These are phyloP conservation scores for Hyphopichia homilentoma DNA, from an alignment of 805 yeast species.

Conservation along the genomic window DNA sequence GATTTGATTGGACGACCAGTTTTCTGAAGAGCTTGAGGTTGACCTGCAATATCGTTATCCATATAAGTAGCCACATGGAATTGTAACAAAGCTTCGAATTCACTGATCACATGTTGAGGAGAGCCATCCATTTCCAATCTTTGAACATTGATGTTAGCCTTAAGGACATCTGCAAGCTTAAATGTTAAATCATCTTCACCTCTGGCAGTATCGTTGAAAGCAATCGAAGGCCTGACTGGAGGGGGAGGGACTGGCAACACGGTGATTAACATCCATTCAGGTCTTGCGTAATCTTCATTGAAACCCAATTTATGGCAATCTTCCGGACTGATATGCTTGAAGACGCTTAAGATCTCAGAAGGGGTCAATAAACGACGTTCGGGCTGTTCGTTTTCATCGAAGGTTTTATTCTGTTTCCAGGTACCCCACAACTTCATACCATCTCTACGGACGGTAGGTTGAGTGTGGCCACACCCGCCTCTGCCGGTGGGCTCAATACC, in stretches of 20 bases:
- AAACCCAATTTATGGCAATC: slow-evolving; percentile 84
- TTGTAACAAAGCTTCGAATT: slow-evolving; percentile 91
- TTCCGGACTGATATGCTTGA: slow-evolving; percentile 82
- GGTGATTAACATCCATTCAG: slow-evolving; percentile 96
- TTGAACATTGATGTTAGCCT: slow-evolving; percentile 97
- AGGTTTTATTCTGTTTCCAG: slow-evolving; percentile 87
- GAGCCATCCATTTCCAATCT: slow-evolving; percentile 98
- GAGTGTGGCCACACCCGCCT: slow-evolving; percentile 98
- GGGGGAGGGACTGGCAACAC: slow-evolving; percentile 99
- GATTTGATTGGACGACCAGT: slow-evolving; percentile 98
- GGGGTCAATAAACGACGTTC: slow-evolving; percentile 88
- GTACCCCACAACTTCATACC: slow-evolving; percentile 96
- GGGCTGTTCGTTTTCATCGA: slow-evolving; percentile 84
- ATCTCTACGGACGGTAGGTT: slow-evolving; percentile 93
- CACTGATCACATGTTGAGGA: slow-evolving; percentile 96
- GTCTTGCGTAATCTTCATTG: slow-evolving; percentile 94
- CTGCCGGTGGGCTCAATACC: slow-evolving; percentile 53
- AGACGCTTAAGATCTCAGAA: slow-evolving; percentile 83
- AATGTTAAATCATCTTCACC: slow-evolving; percentile 99
- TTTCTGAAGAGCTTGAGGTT: slow-evolving; percentile 97
- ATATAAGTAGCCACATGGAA: slow-evolving; percentile 98
- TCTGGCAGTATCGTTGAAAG: slow-evolving; percentile 95
- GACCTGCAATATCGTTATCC: slow-evolving; percentile 99
- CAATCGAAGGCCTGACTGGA: slow-evolving; percentile 97
- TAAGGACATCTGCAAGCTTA: slow-evolving; percentile 92